Base-by-base conservation (phyloP, 164 flowering plant species). In the Tinospora cordifolia region DNA sequence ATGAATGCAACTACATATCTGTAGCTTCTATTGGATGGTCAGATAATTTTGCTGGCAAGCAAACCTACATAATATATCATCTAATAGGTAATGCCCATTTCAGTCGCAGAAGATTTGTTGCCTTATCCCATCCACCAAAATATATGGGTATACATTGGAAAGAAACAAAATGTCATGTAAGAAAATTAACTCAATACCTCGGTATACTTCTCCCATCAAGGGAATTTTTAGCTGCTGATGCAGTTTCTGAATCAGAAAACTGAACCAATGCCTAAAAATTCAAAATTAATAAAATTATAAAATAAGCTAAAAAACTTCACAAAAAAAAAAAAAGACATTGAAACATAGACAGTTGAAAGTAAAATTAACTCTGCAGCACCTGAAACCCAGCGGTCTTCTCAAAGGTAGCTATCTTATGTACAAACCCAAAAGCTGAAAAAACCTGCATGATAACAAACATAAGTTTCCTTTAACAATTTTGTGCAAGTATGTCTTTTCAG, bases 321-420 rank as follows among this genome's bases (percentile, higher is more conserved):
- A 30, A 13, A 22, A 14, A 38, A 1, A 21, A 39, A 15, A 63
- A 0, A 47, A 46, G 49, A 13, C 49, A 59, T 58, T n/a, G 34
- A 6, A 0, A 41, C 10, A 67, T 21, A 69, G 21, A 46, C 6
- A 41, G 71, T 21, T n/a, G 2, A 54, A 15, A 3, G 60, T 19
- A 54, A 19, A 64, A 75, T 27, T 8, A 72, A n/a, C 10, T 36
- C 62, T 66, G 69, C 17, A n/a, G 66, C 21, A 90, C 98, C 98
- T 91, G 98, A 72, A 91, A 94, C 36, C 98, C 98, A 75, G 98
- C 97, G 26, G 97, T 90, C 83, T 94, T 94, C 81, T 94, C 98
- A 81, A 94, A 94, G 30, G 98, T 94, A 58, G 98, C 93, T 67
- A 94, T 94, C 80, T 94, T 94, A 65, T 90, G 97, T 62, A 94